Base-by-base conservation (phyloP, 2,329 filamentous ascomycete genomes). In the Myriosclerotinia duriaeana region DNA sequence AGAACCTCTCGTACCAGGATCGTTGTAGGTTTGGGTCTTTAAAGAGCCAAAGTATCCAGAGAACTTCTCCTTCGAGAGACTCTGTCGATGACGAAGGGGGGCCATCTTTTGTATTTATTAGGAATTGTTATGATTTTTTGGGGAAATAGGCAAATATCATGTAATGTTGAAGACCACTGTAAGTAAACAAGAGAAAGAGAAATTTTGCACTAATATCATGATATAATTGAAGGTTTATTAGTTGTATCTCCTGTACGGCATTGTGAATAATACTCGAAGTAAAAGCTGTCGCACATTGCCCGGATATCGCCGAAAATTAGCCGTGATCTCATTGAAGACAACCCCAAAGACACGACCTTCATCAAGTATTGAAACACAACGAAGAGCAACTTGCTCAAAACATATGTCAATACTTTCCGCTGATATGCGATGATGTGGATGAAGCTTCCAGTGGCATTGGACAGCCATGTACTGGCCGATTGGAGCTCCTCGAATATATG, bases 381-480 rank as follows among this genome's bases (percentile, higher is more conserved):
- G 22, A 52, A 65, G 58, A 70, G 63, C 67, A 66, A 36, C 46
- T 61, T 69, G 67, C 69, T 71, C 65, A 62, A 53, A 46, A 59
- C 52, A 62, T 17, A 54, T 12, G 61, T 50, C 68, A 65, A 71
- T 69, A 69, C 70, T 72, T 53, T 70, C 70, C 62, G 68, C 68
- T 71, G 73, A 70, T 71, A 76, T 77, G 73, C 72, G 72, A 71
- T 71, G 70, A 69, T 69, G 71, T 72, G 75, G 75, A 77, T 74
- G 75, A 76, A 70, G 71, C 64, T 69, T 71, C 70, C 68, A 67
- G 70, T 69, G 67, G 71, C 67, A 73, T 70, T 72, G 71, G 69
- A 70, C 69, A 75, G 82, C 80, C 83, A 96, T 95, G 92, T 96
- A 96, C 84, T 96, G 92, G 92, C 92, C 92, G 76, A 86, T 93